Percentiles rank a stretch among this genome's conserved stretches.
Conservation (phyloP, 192 early-diverging fungal genomes). For the Kickxella alabastrina region DNA sequence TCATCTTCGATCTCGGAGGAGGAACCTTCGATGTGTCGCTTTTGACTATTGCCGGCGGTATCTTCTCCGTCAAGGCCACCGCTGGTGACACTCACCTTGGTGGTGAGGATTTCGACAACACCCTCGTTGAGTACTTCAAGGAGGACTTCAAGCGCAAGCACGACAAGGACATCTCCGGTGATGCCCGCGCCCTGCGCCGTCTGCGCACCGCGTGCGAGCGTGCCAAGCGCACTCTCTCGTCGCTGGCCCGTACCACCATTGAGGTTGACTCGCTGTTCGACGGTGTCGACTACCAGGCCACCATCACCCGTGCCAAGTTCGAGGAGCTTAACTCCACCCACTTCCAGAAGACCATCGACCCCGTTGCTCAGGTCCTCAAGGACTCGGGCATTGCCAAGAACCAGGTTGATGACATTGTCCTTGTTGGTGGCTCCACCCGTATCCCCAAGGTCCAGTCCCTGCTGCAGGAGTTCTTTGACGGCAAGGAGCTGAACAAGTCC, state of each 20-base stretch:
- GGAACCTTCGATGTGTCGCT: constrained; percentile 87
- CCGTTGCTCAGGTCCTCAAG: constrained; percentile 67
- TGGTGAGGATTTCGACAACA: no score
- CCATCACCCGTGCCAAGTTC: constrained; percentile 77
- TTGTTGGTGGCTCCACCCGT: constrained; percentile 88
- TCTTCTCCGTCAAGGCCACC: constrained; percentile 78
- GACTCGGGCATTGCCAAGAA: constrained; percentile 75
- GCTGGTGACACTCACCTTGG: no score
- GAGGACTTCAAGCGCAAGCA: constrained; percentile 66
- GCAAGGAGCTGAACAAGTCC: constrained; percentile 76
- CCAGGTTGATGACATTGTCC: constrained; percentile 74
- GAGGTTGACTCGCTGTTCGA: constrained; percentile 76
- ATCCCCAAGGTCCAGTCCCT: constrained; percentile 89
- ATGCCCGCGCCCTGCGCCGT: constrained; percentile 70
- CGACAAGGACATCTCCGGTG: constrained; percentile 66
- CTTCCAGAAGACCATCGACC: constrained; percentile 69
- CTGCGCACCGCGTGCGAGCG: constrained; percentile 73
- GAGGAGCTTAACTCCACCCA: constrained; percentile 67
- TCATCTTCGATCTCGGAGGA: no score
- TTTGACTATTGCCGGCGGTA: constrained; percentile 67
- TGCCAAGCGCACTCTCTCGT: constrained; percentile 74
- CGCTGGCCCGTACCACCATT: constrained; percentile 64
- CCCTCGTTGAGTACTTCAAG: constrained; percentile 55
- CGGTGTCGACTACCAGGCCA: constrained; percentile 68
- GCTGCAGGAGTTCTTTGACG: constrained; percentile 72